A percentile compares a stretch with the other conserved stretches of the same genome.
phyloP scores from a whole-genome alignment of 768 basidiomycete species.

The Thelephora ganbajun region DNA sequence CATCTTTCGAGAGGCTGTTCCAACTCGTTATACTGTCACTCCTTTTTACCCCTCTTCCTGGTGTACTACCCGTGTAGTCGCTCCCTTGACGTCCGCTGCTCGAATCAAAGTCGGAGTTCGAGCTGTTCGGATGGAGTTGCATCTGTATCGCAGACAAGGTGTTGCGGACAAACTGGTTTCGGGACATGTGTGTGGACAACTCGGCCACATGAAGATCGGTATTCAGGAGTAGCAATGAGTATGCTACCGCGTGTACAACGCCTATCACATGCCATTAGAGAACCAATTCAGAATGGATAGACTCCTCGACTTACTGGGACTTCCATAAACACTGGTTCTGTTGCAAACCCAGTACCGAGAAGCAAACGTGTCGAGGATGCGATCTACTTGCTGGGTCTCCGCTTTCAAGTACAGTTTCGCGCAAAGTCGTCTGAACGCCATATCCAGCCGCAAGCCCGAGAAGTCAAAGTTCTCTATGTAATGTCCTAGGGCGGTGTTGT shows the following conservation, averaged over 20 bases:
- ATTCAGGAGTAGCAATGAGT: slow-evolving; percentile 87
- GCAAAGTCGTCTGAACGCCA: slow-evolving; percentile 83
- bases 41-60: slow-evolving; percentile 43
- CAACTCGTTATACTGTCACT: slow-evolving; percentile 80
- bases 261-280: slow-evolving; percentile 28
- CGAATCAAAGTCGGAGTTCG: slow-evolving; percentile 51
- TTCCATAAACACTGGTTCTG: slow-evolving; percentile 65
- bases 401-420: slow-evolving; percentile 87
- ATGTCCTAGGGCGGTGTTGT: slow-evolving; percentile 57
- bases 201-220: slow-evolving; percentile 97
- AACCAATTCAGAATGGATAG: slow-evolving; percentile 3
- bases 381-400: slow-evolving; percentile 96
- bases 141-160: slow-evolving; percentile 78
- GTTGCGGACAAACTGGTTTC: slow-evolving; percentile 82
- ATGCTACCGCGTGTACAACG: slow-evolving; percentile 89
- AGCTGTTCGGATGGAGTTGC: slow-evolving; percentile 49
- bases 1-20: slow-evolving; percentile 63
- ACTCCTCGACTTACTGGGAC: slow-evolving; percentile 46
- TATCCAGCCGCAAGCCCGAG: slow-evolving; percentile 62
- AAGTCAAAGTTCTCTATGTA: slow-evolving; percentile 92
- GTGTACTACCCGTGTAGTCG: slow-evolving; percentile 22
- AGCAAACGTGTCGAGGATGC: slow-evolving; percentile 88
- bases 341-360: slow-evolving; percentile 89
- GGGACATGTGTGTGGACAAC: slow-evolving; percentile 77
- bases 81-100: slow-evolving; percentile 52